Evolutionary conservation across 1,139 yeast species (phyloP).

Genomic region (Candida pseudoviswanathii): DNA sequence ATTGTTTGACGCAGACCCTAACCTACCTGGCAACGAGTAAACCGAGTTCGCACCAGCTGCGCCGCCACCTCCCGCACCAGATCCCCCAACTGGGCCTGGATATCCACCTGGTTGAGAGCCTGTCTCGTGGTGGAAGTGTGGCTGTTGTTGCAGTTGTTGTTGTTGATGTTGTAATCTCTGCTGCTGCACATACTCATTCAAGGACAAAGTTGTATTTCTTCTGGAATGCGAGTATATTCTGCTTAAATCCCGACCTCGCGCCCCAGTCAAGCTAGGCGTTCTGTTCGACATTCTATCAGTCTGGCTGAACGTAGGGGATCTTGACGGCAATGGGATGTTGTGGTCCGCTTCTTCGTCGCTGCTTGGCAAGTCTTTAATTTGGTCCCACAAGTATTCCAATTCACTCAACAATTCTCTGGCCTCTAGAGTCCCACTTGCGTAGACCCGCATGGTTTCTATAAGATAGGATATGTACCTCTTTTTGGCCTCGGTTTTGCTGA

Average conservation of each 20-base stretch:
- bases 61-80: constrained; percentile 4
- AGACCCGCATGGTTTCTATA: constrained; percentile 71
- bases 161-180: constrained; percentile 30
- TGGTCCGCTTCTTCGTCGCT: constrained; percentile 27
- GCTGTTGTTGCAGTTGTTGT: constrained; percentile 10
- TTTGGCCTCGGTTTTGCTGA: constrained; percentile 74
- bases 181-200: constrained; percentile 42
- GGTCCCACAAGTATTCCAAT: constrained; percentile 74
- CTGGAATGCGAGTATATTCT: constrained; percentile 50
- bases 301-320: constrained; percentile 42
- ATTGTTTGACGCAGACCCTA: constrained; percentile 7
- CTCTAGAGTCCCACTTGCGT: constrained; percentile 69
- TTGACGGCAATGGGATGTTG: constrained; percentile 33
- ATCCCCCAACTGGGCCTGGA: constrained; percentile 10
- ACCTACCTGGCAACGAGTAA: constrained; percentile 26
- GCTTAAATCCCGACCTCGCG: constrained; percentile 36
- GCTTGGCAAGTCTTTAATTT: constrained; percentile 57
- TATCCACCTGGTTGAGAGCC: constrained; percentile 13
- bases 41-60: constrained; percentile 25
- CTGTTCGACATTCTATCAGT: constrained; percentile 37
- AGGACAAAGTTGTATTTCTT: constrained; percentile 39
- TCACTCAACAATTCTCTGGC: constrained; percentile 68
- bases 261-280: constrained; percentile 34
- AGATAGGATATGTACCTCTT: constrained; percentile 65
- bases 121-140: constrained; percentile 9